Evolutionary conservation across 306 rosid genomes (phyloP).

Genomic region (Sicyos edulis): DNA sequence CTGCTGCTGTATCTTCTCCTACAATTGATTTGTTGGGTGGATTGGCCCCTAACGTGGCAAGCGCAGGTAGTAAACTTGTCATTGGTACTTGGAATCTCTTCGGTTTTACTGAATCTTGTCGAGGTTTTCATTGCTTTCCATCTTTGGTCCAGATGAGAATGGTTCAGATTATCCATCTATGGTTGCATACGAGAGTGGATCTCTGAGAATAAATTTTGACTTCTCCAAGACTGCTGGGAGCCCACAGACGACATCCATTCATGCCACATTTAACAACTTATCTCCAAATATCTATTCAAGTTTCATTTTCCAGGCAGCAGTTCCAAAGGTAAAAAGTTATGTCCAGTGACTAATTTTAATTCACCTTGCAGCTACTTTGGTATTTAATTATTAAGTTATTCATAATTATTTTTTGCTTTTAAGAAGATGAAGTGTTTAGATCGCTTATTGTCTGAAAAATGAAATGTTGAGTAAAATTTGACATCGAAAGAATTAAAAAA

Average conservation of each 20-base stretch:
- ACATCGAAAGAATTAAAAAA: not conserved
- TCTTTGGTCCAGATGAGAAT: slow-evolving; percentile 49
- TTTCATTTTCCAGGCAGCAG: slow-evolving; percentile 99
- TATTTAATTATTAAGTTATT: not conserved
- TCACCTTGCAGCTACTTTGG: not conserved
- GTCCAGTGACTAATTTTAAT: slow-evolving; percentile 8
- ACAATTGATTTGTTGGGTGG: slow-evolving; percentile 76
- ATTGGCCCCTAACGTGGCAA: slow-evolving; percentile 44
- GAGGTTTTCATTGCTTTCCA: slow-evolving; percentile 23
- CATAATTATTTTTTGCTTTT: not conserved
- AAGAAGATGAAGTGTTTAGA: not conserved
- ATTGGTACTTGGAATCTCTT: slow-evolving; percentile 13
- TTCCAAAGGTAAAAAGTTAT: slow-evolving; percentile 74
- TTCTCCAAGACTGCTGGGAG: slow-evolving; percentile 76
- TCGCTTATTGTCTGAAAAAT: not conserved
- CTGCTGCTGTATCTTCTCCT: slow-evolving; percentile 52
- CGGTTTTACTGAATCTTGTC: slow-evolving; percentile 8
- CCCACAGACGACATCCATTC: slow-evolving; percentile 66
- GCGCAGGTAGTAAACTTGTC: slow-evolving; percentile 36
- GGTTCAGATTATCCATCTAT: slow-evolving; percentile 74
- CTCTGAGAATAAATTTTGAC: slow-evolving; percentile 63
- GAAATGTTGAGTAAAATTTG: not conserved
- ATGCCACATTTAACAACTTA: slow-evolving; percentile 73
- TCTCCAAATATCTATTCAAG: slow-evolving; percentile 52
- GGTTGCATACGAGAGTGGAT: slow-evolving; percentile 81